A percentile compares a stretch with the other conserved stretches of the same genome.
Evolutionary conservation across 495 filamentous ascomycete species (phyloP).

Genomic region (Podospora comata): DNA sequence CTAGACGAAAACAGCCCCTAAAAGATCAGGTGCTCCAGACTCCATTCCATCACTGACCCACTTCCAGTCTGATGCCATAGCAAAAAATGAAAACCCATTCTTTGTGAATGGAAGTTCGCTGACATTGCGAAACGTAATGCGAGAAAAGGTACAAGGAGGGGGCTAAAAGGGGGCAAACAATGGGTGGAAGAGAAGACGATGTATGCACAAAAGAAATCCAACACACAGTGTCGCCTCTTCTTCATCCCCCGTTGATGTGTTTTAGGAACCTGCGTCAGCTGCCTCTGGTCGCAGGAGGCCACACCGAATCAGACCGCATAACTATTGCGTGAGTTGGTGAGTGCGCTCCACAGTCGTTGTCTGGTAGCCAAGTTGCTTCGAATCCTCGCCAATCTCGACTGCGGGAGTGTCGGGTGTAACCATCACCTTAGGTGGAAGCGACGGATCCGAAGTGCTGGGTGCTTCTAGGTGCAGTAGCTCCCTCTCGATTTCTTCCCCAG

Average conservation of each 20-base stretch:
- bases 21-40: conserved; percentile 17
- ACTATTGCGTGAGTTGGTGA: conserved; percentile 37
- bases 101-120: neutral
- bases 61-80: conserved; percentile 14
- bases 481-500: neutral
- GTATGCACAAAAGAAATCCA: conserved; percentile 6
- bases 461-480: neutral
- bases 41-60: conserved; percentile 9
- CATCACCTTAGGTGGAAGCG: conserved; percentile 32
- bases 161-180: neutral
- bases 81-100: neutral
- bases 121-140: neutral
- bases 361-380: conserved; percentile 40
- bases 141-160: neutral
- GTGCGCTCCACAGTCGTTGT: conserved; percentile 27
- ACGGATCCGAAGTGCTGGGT: neutral
- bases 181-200: neutral
- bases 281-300: neutral
- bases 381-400: conserved; percentile 28
- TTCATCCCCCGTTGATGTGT: neutral
- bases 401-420: conserved; percentile 43
- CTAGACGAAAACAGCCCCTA: conserved; percentile 7
- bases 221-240: neutral
- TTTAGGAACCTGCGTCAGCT: neutral
- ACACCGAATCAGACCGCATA: conserved; percentile 9